Evolutionary conservation across 179 eudicot genomes (phyloP).

Genomic region (Silene noctiflora): DNA sequence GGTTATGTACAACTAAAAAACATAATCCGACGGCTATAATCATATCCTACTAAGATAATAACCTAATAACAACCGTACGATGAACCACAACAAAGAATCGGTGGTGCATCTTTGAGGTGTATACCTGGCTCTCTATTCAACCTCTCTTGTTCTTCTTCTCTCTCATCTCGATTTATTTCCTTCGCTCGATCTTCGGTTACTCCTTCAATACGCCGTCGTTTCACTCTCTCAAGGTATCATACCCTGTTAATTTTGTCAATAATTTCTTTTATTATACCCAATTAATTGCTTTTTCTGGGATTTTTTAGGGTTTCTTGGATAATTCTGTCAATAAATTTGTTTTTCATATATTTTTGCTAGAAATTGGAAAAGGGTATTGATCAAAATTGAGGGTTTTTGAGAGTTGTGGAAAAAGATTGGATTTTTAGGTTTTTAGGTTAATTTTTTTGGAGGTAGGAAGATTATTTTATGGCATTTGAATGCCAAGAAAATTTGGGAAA

Average conservation of each 20-base stretch:
- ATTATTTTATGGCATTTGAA: slow-evolving; percentile 87
- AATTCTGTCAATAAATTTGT: background rate
- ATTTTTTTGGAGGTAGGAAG: slow-evolving; percentile 28
- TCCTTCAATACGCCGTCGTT: slow-evolving; percentile 19
- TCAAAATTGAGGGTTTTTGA: slow-evolving; percentile 4
- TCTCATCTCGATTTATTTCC: background rate
- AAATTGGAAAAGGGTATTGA: slow-evolving; percentile 17
- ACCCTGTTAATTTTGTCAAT: background rate
- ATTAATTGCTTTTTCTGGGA: background rate
- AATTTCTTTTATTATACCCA: slow-evolving; percentile 5
- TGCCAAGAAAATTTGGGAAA: slow-evolving; percentile 53
- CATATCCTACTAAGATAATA: no score
- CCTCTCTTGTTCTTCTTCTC: background rate
- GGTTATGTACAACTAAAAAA: no score
- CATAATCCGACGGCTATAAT: no score
- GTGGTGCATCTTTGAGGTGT: slow-evolving; percentile 13
- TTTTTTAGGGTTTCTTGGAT: background rate
- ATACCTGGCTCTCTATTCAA: background rate
- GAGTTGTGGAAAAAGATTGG: background rate
- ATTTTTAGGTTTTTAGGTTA: slow-evolving; percentile 5
- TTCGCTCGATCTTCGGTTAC: slow-evolving; percentile 14
- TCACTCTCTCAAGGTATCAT: slow-evolving; percentile 22
- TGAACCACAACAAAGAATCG: slow-evolving; percentile 10
- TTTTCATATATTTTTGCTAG: slow-evolving; percentile 1
- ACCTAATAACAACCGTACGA: background rate